Percentiles rank a stretch among this genome's conserved stretches.
phyloP scores from a whole-genome alignment of 129 eudicot genomes.

The Kitagawia praeruptora region DNA sequence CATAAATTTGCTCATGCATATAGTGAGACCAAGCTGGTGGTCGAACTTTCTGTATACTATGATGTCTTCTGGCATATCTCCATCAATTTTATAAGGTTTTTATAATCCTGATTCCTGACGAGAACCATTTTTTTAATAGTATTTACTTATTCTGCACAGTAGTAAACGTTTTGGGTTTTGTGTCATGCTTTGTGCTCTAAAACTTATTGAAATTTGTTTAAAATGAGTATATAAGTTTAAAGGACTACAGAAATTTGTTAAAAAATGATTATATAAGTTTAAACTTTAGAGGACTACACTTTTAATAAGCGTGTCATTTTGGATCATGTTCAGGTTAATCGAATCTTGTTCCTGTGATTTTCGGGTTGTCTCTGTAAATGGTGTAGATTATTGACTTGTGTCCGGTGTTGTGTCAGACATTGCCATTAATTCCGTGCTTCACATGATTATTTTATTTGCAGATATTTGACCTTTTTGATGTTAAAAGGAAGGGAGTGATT shows the following conservation, averaged over 20 bases:
- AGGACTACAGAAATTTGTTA: background rate
- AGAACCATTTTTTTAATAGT: background rate
- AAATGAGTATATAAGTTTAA: background rate
- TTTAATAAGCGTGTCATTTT: background rate
- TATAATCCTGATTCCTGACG: background rate
- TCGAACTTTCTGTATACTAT: background rate
- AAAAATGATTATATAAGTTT: background rate
- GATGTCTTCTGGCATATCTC: background rate
- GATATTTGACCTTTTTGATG: constrained; percentile 94
- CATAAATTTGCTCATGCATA: background rate
- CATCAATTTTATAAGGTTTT: background rate
- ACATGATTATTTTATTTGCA: constrained; percentile 21
- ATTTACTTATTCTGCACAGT: background rate
- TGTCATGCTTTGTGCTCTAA: too few relatives aligned
- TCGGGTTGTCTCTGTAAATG: background rate
- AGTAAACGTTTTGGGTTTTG: background rate
- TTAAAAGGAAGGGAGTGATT: constrained; percentile 73
- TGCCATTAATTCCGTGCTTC: background rate
- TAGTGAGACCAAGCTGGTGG: background rate
- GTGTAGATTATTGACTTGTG: background rate
- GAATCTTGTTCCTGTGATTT: background rate
- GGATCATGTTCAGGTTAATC: background rate
- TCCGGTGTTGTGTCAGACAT: background rate
- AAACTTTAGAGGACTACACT: background rate
- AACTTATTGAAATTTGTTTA: background rate